These are phyloP conservation scores for Fusarium fracticaudum DNA, from an alignment of 2,329 filamentous ascomycete genomes.

Conservation along the genomic window DNA sequence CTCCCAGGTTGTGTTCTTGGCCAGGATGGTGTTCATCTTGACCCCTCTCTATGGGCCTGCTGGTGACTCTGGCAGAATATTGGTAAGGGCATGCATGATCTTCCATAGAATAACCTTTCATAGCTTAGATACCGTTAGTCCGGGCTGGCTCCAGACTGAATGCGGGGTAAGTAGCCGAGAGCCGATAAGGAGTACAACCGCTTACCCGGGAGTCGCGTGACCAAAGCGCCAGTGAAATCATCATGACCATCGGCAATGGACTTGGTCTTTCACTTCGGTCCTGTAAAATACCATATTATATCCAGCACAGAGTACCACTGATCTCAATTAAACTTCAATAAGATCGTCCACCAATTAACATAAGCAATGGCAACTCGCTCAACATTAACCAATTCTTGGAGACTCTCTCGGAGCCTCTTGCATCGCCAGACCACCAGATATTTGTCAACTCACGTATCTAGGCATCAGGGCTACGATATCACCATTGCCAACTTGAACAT, in stretches of 20 bases:
- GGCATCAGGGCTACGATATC: background rate
- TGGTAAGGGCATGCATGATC: background rate
- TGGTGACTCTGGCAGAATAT: background rate
- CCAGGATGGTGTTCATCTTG: background rate
- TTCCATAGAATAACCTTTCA: no score
- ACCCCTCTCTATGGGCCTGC: background rate
- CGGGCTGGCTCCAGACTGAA: background rate
- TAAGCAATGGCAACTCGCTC: background rate
- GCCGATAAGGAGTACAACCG: background rate
- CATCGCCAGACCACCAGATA: background rate
- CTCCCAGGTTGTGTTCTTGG: background rate
- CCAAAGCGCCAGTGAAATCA: background rate
- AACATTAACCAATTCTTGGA: background rate
- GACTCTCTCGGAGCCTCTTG: background rate
- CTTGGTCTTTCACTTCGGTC: background rate
- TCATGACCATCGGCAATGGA: background rate
- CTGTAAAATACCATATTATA: background rate
- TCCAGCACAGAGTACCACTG: background rate
- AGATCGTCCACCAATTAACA: fast-evolving
- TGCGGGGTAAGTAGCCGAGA: background rate
- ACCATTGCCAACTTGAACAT: background rate
- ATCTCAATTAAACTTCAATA: fast-evolving
- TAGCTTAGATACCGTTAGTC: background rate
- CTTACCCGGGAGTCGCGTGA: background rate
- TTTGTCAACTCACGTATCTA: background rate